These are phyloP conservation scores for Coccinonectria pachysandricola DNA, from an alignment of 2,329 filamentous ascomycete species.

Conservation along the genomic window DNA sequence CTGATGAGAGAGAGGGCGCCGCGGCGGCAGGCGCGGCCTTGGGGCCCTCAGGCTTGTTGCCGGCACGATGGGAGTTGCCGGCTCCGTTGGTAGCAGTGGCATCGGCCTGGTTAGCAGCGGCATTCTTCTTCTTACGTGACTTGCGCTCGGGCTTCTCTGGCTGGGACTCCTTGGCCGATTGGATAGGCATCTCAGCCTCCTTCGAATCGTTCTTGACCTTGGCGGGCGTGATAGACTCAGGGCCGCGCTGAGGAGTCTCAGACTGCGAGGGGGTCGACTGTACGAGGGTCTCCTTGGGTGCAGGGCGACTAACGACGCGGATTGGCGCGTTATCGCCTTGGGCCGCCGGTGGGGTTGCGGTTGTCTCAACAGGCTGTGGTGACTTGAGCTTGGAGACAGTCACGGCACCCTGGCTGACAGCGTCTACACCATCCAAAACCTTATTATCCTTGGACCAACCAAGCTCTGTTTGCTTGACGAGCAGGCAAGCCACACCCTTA, in stretches of 20 bases:
- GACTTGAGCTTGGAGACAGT: conserved; percentile 60
- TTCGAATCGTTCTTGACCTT: conserved; percentile 36
- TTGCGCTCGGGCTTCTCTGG: conserved; percentile 54
- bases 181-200: conserved; percentile 35
- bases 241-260: conserved; percentile 21
- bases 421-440: conserved; percentile 69
- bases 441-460: conserved; percentile 90
- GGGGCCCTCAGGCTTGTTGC: conserved; percentile 22
- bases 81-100: conserved; percentile 33
- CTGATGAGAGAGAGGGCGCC: conserved; percentile 26
- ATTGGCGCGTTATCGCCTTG: conserved; percentile 15
- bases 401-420: conserved; percentile 62
- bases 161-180: conserved; percentile 27
- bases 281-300: conserved; percentile 26
- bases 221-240: conserved; percentile 23
- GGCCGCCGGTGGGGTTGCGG: conserved; percentile 3
- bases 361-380: conserved; percentile 32
- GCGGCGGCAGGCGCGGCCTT: conserved; percentile 21
- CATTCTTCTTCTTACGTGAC: conserved; percentile 55
- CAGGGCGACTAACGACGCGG: conserved; percentile 24
- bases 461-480: conserved; percentile 77
- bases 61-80: conserved; percentile 24
- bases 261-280: conserved; percentile 17
- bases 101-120: conserved; percentile 34
- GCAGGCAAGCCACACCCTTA: conserved; percentile 84